phyloP scores from a whole-genome alignment of 2,329 filamentous ascomycete genomes.

The Paraphoma sp. region DNA sequence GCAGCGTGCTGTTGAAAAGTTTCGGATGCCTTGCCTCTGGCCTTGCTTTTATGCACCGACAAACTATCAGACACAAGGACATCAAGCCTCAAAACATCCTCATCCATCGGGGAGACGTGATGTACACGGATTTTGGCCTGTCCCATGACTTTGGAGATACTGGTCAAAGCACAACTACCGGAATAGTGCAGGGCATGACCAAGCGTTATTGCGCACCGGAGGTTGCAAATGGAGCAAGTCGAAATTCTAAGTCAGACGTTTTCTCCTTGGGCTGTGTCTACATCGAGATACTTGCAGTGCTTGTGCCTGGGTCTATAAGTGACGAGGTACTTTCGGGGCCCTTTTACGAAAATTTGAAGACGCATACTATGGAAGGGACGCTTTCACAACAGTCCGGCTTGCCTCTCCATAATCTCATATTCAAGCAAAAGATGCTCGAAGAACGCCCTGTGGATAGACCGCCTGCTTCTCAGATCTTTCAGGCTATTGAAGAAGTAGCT shows the following conservation, averaged over 20 bases:
- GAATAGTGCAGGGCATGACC: constrained; percentile 7
- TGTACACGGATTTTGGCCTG: constrained; percentile 24
- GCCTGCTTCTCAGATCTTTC: no score
- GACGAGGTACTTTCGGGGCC: background rate
- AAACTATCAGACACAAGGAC: constrained; percentile 22
- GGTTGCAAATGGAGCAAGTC: constrained; percentile 5
- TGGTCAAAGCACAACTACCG: constrained; percentile 11
- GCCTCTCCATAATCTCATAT: no score
- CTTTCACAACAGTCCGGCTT: no score
- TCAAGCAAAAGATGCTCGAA: no score
- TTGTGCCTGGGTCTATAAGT: background rate
- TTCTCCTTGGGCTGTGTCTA: constrained; percentile 26
- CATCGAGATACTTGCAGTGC: constrained; percentile 12
- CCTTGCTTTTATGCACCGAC: constrained; percentile 17
- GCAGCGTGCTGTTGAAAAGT: background rate
- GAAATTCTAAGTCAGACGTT: constrained; percentile 20
- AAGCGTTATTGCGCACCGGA: constrained; percentile 20
- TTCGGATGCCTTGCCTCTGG: constrained; percentile 22
- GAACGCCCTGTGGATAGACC: no score
- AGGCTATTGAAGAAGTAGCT: no score
- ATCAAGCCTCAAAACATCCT: constrained; percentile 29
- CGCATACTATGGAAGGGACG: no score
- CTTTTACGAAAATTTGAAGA: no score
- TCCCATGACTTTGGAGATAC: constrained; percentile 9
- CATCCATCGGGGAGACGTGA: constrained; percentile 8